These are phyloP conservation scores for Suillus fuscotomentosus DNA, from an alignment of 768 basidiomycete genomes.

Conservation along the genomic window DNA sequence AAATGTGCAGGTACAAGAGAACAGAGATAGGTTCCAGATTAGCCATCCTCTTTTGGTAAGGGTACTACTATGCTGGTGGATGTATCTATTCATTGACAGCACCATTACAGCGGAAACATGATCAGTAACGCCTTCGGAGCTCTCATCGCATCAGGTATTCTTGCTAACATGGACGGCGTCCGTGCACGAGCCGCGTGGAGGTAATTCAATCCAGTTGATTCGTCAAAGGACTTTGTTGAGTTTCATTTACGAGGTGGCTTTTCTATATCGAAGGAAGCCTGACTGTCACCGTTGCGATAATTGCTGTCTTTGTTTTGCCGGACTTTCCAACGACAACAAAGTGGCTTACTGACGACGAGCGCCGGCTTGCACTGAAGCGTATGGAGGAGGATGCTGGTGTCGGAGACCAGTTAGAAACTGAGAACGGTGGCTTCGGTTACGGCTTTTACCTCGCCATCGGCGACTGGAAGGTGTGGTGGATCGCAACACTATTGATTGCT, in stretches of 20 bases:
- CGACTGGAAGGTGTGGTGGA: conserved; percentile 84
- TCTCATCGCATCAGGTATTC: conserved; percentile 47
- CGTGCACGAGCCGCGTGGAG: conserved; percentile 53
- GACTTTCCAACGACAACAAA: conserved; percentile 41
- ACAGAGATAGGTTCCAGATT: conserved; percentile 43
- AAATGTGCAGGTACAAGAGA: conserved; percentile 38
- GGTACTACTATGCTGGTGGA: not conserved
- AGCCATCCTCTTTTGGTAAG: conserved; percentile 41
- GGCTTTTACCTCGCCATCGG: conserved; percentile 60
- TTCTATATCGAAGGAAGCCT: too few species aligned
- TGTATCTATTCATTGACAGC: too few species aligned
- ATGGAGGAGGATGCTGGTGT: conserved; percentile 67
- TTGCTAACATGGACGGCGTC: conserved; percentile 45
- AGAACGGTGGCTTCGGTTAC: conserved; percentile 33
- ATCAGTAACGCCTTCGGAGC: conserved; percentile 58
- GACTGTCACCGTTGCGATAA: conserved; percentile 44
- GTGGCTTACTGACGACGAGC: conserved; percentile 37
- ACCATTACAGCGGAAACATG: conserved; percentile 36
- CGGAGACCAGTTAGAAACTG: conserved; percentile 49
- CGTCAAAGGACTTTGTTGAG: conserved; percentile 1
- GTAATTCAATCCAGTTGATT: conserved; percentile 2
- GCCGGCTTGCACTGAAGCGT: conserved; percentile 49
- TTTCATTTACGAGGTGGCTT: conserved; percentile 37
- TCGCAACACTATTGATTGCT: conserved; percentile 47
- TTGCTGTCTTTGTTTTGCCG: conserved; percentile 46